Evolutionary conservation across 495 filamentous ascomycete genomes (phyloP).

Genomic region (Neurospora sublineolata): DNA sequence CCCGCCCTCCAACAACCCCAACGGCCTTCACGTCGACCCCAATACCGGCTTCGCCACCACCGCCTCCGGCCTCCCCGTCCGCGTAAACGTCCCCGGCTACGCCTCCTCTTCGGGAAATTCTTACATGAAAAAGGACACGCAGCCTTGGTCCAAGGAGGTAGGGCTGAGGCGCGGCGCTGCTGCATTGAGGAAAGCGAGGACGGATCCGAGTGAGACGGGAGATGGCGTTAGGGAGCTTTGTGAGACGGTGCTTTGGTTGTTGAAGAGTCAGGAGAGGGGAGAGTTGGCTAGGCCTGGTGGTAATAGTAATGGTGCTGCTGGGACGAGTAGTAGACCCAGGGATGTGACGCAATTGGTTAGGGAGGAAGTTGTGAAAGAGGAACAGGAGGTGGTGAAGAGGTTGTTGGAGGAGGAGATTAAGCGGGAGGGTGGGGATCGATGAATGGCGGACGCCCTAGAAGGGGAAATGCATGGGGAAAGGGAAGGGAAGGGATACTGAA

Average conservation of each 20-base stretch:
- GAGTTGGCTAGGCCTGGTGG: background rate
- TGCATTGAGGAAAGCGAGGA: conserved; percentile 23
- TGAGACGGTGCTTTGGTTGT: conserved; percentile 28
- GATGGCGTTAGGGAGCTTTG: conserved; percentile 38
- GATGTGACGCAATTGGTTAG: conserved; percentile 13
- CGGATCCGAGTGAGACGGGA: conserved; percentile 24
- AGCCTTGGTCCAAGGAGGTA: conserved; percentile 28
- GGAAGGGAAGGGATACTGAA: background rate
- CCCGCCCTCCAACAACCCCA: conserved; percentile 14
- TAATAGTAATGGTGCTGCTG: background rate
- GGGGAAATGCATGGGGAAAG: background rate
- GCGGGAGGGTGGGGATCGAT: background rate
- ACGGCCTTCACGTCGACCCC: background rate
- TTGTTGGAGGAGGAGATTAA: conserved; percentile 24
- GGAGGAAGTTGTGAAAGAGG: conserved; percentile 21
- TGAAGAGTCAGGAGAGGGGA: conserved; percentile 7
- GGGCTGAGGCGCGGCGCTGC: conserved; percentile 27
- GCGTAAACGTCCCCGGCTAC: background rate
- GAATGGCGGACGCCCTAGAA: background rate
- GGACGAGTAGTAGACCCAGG: background rate
- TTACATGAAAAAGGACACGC: background rate
- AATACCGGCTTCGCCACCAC: background rate
- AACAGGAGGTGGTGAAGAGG: conserved; percentile 23
- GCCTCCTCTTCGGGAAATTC: background rate
- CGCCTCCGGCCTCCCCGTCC: background rate